Evolutionary conservation across 208 protist genomes (phyloP).

Genomic region (Tetramitus jugosus): DNA sequence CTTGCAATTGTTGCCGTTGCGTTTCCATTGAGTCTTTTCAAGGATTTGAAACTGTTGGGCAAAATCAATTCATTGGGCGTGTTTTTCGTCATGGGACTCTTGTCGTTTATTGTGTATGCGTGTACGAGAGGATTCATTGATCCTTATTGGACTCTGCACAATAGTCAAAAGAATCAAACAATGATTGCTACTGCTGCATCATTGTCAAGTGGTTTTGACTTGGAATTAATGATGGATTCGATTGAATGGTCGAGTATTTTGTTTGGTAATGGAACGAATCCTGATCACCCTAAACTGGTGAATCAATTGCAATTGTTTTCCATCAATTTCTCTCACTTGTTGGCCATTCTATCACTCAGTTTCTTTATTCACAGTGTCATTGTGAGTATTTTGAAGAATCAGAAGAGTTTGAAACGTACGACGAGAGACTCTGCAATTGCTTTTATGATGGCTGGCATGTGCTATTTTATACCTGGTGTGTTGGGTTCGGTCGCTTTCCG

Average conservation of each 20-base stretch:
- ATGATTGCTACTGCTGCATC: background rate
- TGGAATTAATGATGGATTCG: too few relatives aligned
- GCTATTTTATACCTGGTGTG: conserved; percentile 7
- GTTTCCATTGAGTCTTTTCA: background rate
- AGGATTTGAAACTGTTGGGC: background rate
- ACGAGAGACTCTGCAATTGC: conserved; percentile 5
- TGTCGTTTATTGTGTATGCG: conserved; percentile 15
- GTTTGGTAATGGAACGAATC: background rate
- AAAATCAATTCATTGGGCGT: conserved; percentile 21
- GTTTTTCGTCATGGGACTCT: background rate
- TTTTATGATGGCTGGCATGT: background rate
- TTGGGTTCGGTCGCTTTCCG: conserved; percentile 10
- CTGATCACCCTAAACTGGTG: background rate
- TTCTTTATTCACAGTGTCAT: conserved; percentile 19
- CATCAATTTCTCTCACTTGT: background rate
- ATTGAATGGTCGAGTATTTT: background rate
- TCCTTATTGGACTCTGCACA: background rate
- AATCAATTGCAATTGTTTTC: conserved; percentile 4
- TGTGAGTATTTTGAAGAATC: background rate
- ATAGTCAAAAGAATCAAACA: background rate
- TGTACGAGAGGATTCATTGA: background rate
- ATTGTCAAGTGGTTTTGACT: background rate
- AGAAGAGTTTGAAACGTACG: background rate
- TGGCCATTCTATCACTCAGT: conserved; percentile 13
- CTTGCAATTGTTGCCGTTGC: background rate